Conservation (phyloP, 768 basidiomycete genomes). For the Chiua virens region DNA sequence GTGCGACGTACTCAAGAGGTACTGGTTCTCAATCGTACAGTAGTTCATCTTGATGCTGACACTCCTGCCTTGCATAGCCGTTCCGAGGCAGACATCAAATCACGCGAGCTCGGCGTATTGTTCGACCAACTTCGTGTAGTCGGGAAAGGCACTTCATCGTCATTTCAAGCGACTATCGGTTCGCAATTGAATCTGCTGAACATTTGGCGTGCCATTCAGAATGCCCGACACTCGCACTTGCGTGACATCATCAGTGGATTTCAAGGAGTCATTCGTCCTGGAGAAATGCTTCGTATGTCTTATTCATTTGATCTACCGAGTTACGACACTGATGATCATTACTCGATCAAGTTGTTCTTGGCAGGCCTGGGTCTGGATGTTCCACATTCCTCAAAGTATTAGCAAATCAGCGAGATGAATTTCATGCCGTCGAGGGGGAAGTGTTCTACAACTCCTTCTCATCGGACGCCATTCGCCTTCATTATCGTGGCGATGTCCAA, state of each 20-base stretch:
- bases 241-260: conserved; percentile 55
- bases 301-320: no score
- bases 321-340: not conserved
- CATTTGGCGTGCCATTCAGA: conserved; percentile 43
- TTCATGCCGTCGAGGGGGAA: conserved; percentile 63
- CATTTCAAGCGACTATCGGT: conserved; percentile 59
- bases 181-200: conserved; percentile 57
- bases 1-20: conserved; percentile 25
- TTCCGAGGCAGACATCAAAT: conserved; percentile 48
- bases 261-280: conserved; percentile 56
- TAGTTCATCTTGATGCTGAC: no score
- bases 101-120: conserved; percentile 58
- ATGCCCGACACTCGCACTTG: conserved; percentile 57
- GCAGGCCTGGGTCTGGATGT: conserved; percentile 84
- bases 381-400: conserved; percentile 81
- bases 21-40: not conserved
- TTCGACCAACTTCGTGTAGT: conserved; percentile 60
- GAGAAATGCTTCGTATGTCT: conserved; percentile 68
- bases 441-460: conserved; percentile 77
- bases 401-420: conserved; percentile 73
- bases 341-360: conserved; percentile 64
- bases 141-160: conserved; percentile 56
- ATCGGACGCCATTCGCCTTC: conserved; percentile 58
- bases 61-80: conserved; percentile 31
- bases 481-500: conserved; percentile 76